Base-by-base conservation (phyloP, 2,329 filamentous ascomycete genomes). In the Phaeosphaeriaceae sp. region DNA sequence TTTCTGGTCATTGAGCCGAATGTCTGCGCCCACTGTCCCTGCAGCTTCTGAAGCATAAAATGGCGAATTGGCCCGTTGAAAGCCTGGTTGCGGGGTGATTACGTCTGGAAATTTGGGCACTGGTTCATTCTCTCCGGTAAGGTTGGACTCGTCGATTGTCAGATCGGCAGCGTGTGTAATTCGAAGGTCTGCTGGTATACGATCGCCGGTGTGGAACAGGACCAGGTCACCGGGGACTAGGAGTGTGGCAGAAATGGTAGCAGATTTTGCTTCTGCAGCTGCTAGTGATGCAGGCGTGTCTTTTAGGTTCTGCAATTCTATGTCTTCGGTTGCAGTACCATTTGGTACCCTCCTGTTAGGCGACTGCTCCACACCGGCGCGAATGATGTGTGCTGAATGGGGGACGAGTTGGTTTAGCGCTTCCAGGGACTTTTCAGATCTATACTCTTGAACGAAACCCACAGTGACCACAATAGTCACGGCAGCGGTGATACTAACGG, bases 381-480 rank as follows among this genome's bases (percentile, higher is more conserved):
- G 87, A 52, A 99, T 90, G n/a, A 97, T 80, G 76, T 99, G 92
- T 23, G 95, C 94, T 71, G 92, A 91, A 71, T 97, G 95, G 21
- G 94, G 95, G 0, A 99, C 93, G 20, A 99, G 79, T 64, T 94
- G 90, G 68, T 89, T 97, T 61, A 99, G 79, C 16, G 94, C 94
- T 74, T 99, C 94, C 59, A 99, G 86, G 2, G 93, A 97, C 75
- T 99, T 95, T 72, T 99, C 94, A 6, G 94, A 97, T 50, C 94
- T 83, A 73, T 99, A 99, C 75, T 99, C 94, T 71, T 99, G 94
- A 43, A 97, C 86, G 63, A 99, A 99, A 2, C 93, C 94, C 34
- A 99, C 94, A 0, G 88, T 89, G 18, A 99, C 92, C 5, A 99
- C 94, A 62, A 99, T 99, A 20, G 92, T 96, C 17, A 99, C 94